Percentiles rank a stretch among this genome's conserved stretches.
These are phyloP conservation scores for Erythrobasidium hasegawianum DNA, from an alignment of 1,284 basidiomycete species.

Conservation along the genomic window DNA sequence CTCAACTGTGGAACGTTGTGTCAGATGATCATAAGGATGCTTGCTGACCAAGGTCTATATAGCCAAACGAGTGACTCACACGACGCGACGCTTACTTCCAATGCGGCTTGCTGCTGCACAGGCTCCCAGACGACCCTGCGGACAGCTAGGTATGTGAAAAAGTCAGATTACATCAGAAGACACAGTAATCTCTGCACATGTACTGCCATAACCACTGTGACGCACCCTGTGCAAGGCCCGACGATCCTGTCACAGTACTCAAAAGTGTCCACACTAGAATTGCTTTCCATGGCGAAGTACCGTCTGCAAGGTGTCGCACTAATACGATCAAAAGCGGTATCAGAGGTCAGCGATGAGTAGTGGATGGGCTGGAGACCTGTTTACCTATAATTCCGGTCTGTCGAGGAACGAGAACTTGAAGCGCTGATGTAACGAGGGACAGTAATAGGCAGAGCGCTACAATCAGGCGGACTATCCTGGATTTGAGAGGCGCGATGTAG, in stretches of 20 bases:
- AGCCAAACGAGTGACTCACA: slow-evolving; percentile 2
- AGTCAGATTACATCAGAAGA: neutral
- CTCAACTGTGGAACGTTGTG: slow-evolving; percentile 53
- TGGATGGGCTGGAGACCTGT: slow-evolving; percentile 45
- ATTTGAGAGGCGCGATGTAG: slow-evolving; percentile 75
- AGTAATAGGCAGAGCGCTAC: slow-evolving; percentile 64
- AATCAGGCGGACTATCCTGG: slow-evolving; percentile 61
- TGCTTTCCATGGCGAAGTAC: neutral
- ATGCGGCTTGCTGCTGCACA: neutral
- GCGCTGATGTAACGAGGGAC: slow-evolving; percentile 64
- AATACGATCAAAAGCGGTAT: neutral
- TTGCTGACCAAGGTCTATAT: neutral
- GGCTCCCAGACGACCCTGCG: slow-evolving; percentile 10
- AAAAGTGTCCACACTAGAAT: slow-evolving; percentile 15
- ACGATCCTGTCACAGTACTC: neutral
- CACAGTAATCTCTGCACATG: no score
- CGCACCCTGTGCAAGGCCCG: neutral
- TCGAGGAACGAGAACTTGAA: slow-evolving; percentile 69
- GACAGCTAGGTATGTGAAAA: neutral
- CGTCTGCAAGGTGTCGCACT: neutral
- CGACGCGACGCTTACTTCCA: neutral
- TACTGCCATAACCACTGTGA: neutral
- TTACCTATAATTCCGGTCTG: slow-evolving; percentile 65
- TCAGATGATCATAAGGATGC: neutral
- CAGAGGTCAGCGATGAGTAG: slow-evolving; percentile 60